Evolutionary conservation across 2,329 filamentous ascomycete species (phyloP).

Genomic region (Myriosclerotinia curreyana): DNA sequence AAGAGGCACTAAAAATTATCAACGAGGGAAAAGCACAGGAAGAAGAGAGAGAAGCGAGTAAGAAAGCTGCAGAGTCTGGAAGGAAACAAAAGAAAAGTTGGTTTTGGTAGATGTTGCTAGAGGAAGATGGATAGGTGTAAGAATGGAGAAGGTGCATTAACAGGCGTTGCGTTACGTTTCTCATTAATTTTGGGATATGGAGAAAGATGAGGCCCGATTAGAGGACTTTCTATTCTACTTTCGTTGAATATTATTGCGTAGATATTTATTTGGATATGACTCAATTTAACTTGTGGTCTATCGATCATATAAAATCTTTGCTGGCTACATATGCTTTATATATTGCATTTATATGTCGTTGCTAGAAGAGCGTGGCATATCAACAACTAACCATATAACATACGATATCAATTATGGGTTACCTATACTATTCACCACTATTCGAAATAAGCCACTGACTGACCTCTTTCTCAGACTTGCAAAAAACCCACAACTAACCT

Average conservation of each 20-base stretch:
- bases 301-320: not conserved
- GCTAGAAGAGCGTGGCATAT: no score
- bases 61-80: conserved; percentile 14
- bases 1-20: conserved; percentile 64
- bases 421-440: not conserved
- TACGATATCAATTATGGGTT: not conserved
- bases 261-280: not conserved
- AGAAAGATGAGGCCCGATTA: not conserved
- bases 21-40: conserved; percentile 34
- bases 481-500: not conserved
- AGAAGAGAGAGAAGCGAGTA: conserved; percentile 3
- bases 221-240: no score
- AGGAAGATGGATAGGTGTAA: not conserved
- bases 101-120: conserved; percentile 28
- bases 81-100: conserved; percentile 24
- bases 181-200: no score
- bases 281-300: conserved; percentile 3
- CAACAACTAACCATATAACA: no score
- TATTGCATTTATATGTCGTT: not conserved
- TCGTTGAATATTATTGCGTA: not conserved
- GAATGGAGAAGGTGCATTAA: not conserved
- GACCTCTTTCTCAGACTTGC: not conserved
- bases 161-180: not conserved
- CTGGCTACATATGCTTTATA: not conserved
- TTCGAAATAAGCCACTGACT: not conserved